Percentiles rank a stretch among this genome's conserved stretches.
Evolutionary conservation across 441 rosid species (phyloP).

Genomic region (Populus hybrid): DNA sequence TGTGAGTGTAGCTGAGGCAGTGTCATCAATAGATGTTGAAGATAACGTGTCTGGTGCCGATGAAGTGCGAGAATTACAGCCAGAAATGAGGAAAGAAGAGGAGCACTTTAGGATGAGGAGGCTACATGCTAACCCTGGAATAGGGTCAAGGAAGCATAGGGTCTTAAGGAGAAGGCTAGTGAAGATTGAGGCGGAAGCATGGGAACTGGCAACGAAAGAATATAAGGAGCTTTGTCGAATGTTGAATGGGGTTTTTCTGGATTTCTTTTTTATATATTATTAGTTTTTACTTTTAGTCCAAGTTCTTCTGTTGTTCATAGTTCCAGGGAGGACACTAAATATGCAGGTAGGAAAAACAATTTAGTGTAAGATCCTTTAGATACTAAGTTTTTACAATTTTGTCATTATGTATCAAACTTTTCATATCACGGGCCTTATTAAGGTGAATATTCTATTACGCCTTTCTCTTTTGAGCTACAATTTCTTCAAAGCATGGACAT

Average conservation of each 20-base stretch:
- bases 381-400: background rate
- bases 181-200: constrained; percentile 89
- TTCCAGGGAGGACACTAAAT: background rate
- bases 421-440: background rate
- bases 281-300: background rate
- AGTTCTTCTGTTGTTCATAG: no score
- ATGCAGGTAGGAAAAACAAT: background rate
- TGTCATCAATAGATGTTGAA: constrained; percentile 68
- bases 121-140: constrained; percentile 4
- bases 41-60: constrained; percentile 57
- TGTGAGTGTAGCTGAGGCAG: constrained; percentile 75
- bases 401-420: background rate
- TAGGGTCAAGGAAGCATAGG: constrained; percentile 44
- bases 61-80: constrained; percentile 63
- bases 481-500: background rate
- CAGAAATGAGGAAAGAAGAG: constrained; percentile 56
- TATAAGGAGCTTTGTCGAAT: constrained; percentile 54
- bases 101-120: constrained; percentile 19
- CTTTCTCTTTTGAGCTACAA: background rate
- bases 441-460: no score
- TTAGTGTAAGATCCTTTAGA: background rate
- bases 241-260: background rate
- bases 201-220: constrained; percentile 88
- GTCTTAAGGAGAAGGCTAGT: constrained; percentile 68
- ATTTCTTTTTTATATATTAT: background rate